These are phyloP conservation scores for Fistulina hepatica DNA, from an alignment of 1,284 basidiomycete genomes.

Conservation along the genomic window DNA sequence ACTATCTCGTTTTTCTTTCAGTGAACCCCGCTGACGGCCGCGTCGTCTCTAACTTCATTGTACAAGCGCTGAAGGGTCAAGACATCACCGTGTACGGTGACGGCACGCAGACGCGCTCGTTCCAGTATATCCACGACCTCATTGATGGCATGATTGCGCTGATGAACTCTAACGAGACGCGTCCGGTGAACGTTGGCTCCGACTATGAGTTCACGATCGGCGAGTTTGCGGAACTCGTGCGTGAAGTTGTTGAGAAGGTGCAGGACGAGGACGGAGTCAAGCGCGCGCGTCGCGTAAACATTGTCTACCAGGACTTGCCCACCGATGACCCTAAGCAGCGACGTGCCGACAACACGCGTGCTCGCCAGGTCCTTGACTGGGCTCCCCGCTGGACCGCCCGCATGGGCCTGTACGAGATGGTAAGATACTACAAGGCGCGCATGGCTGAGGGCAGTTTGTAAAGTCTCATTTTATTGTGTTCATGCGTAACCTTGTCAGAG, in stretches of 20 bases:
- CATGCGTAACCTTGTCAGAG: too few species aligned
- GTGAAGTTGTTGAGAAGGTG: slow-evolving; percentile 83
- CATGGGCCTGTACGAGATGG: slow-evolving; percentile 92
- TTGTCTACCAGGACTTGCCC: slow-evolving; percentile 80
- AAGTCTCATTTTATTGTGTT: too few species aligned
- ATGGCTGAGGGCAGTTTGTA: slow-evolving; percentile 73
- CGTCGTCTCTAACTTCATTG: slow-evolving; percentile 97
- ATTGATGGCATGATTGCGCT: slow-evolving; percentile 78
- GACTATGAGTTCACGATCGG: slow-evolving; percentile 91
- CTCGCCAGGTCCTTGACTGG: slow-evolving; percentile 81
- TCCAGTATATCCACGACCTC: slow-evolving; percentile 87
- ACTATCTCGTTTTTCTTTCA: slow-evolving; percentile 22
- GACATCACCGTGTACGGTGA: slow-evolving; percentile 97
- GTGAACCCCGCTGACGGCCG: slow-evolving; percentile 96
- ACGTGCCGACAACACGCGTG: slow-evolving; percentile 85
- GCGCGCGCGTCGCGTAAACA: slow-evolving; percentile 48
- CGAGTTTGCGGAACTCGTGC: slow-evolving; percentile 81
- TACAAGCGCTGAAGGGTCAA: slow-evolving; percentile 90
- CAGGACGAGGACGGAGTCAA: slow-evolving; percentile 70
- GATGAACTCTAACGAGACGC: slow-evolving; percentile 86
- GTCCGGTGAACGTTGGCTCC: slow-evolving; percentile 93
- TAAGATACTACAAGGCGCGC: slow-evolving; percentile 81
- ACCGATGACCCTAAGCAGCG: slow-evolving; percentile 92
- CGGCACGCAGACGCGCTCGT: slow-evolving; percentile 90
- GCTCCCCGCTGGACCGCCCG: slow-evolving; percentile 86